These are phyloP conservation scores for Citrullus mucosospermus DNA, from an alignment of 306 rosid genomes.

Conservation along the genomic window DNA sequence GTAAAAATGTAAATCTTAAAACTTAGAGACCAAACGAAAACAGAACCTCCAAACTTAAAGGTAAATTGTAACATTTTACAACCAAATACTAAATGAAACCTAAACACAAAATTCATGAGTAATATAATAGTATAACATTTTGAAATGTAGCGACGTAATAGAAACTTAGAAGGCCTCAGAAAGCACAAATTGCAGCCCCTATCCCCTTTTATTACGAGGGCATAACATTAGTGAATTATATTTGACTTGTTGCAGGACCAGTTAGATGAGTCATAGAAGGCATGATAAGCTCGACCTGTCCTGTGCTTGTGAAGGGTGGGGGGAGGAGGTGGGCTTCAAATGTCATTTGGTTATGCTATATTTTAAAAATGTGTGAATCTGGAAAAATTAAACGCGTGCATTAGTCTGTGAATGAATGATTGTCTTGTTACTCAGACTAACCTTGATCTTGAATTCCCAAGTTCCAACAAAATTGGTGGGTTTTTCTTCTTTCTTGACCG, in stretches of 20 bases:
- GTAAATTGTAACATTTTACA: no score
- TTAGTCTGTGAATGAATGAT: background rate
- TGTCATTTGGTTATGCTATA: constrained; percentile 35
- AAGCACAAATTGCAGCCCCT: background rate
- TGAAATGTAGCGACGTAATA: background rate
- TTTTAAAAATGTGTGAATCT: constrained; percentile 23
- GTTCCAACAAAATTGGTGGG: background rate
- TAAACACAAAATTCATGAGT: no score
- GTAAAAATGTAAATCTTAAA: no score
- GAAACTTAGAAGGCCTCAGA: background rate
- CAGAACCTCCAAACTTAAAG: background rate
- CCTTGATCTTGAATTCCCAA: constrained; percentile 3
- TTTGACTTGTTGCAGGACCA: constrained; percentile 45
- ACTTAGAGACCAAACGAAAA: background rate
- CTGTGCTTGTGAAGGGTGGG: constrained; percentile 27
- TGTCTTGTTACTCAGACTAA: constrained; percentile 1
- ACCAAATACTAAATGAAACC: no score
- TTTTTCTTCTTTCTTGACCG: background rate
- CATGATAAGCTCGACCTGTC: constrained; percentile 16
- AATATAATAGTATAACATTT: background rate
- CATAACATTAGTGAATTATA: background rate
- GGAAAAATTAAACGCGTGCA: constrained; percentile 15
- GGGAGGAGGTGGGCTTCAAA: constrained; percentile 51
- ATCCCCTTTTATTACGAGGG: background rate
- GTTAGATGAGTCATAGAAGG: constrained; percentile 69